Percentiles rank a stretch among this genome's conserved stretches.
Evolutionary conservation across 2,329 filamentous ascomycete genomes (phyloP).

Genomic region (Monilinia aucupariae): DNA sequence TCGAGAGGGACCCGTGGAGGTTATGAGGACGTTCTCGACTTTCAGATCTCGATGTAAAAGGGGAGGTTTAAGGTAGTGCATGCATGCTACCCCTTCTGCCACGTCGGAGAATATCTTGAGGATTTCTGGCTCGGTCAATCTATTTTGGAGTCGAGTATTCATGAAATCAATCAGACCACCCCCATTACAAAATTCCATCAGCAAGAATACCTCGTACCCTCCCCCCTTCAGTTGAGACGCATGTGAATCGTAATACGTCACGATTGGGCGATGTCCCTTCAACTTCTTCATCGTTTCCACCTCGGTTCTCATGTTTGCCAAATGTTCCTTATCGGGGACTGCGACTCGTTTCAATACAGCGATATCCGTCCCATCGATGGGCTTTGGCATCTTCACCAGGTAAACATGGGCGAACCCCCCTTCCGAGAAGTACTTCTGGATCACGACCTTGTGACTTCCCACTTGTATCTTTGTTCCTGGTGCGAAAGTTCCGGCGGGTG

Average conservation of each 20-base stretch:
- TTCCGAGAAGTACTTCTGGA: conserved; percentile 96
- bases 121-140: conserved; percentile 95
- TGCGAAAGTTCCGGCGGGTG: conserved; percentile 79
- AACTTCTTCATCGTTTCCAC: conserved; percentile 99
- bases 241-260: conserved; percentile 97
- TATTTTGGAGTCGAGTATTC: conserved; percentile 95
- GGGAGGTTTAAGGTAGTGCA: conserved; percentile 96
- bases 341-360: conserved; percentile 67
- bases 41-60: conserved; percentile 92
- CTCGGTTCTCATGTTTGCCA: conserved; percentile 95
- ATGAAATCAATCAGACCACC: conserved; percentile 98
- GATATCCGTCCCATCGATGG: conserved; percentile 37
- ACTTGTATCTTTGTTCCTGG: conserved; percentile 96
- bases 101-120: conserved; percentile 95
- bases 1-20: conserved; percentile 52
- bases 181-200: conserved; percentile 96
- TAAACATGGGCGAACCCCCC: conserved; percentile 98
- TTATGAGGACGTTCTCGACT: conserved; percentile 93
- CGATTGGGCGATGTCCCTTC: conserved; percentile 92
- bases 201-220: conserved; percentile 93
- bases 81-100: conserved; percentile 91
- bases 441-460: conserved; percentile 83
- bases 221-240: conserved; percentile 88
- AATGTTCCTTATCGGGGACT: conserved; percentile 88
- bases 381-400: conserved; percentile 75